Conservation (phyloP, 306 rosid genomes). For the Cicer yamashitae region DNA sequence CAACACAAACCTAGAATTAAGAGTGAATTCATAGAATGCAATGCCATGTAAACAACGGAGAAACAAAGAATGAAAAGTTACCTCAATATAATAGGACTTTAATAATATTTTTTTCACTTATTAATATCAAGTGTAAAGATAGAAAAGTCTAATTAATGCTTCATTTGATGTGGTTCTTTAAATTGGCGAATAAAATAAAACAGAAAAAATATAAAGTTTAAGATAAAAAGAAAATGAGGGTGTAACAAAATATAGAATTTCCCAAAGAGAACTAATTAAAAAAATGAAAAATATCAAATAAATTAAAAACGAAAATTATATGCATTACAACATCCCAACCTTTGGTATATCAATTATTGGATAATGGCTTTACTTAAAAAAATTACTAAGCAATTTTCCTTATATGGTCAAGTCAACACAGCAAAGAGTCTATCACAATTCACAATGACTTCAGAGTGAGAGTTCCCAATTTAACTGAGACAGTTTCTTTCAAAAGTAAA, state of each 20-base stretch:
- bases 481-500: neutral
- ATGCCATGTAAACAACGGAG: neutral
- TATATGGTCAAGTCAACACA: neutral
- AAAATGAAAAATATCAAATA: neutral
- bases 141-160: conserved; percentile 1
- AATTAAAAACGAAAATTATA: neutral
- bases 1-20: conserved; percentile 7
- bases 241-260: neutral
- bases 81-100: neutral
- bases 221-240: neutral
- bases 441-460: conserved; percentile 7
- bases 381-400: neutral
- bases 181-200: neutral
- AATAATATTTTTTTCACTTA: conserved; percentile 11
- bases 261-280: neutral
- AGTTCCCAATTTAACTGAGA: conserved; percentile 11
- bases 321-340: neutral
- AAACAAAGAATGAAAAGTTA: neutral
- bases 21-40: neutral
- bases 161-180: neutral
- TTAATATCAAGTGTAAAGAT: neutral
- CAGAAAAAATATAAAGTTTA: neutral
- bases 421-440: neutral
- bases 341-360: neutral
- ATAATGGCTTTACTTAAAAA: neutral